A percentile compares a stretch with the other conserved stretches of the same genome.
Conservation (phyloP, 139 green algal genomes). For the Chlamydomonas incerta region DNA sequence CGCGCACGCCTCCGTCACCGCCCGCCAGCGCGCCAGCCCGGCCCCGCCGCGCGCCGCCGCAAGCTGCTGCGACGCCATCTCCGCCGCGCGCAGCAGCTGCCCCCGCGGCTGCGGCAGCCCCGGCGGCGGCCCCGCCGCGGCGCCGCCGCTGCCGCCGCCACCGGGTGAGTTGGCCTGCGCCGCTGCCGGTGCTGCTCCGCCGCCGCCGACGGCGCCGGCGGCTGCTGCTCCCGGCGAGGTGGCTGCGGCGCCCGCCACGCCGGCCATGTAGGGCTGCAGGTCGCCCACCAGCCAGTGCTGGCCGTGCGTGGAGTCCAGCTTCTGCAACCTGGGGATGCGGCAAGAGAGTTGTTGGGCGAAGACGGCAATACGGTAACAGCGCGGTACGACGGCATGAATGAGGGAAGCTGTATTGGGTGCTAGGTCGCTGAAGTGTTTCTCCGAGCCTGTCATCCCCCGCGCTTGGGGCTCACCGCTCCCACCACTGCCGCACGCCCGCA, state of each 20-base stretch:
- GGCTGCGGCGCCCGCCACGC: neutral
- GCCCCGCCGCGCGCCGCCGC: neutral
- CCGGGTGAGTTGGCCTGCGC: too few species aligned
- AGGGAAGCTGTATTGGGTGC: too few species aligned
- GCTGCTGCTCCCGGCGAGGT: neutral
- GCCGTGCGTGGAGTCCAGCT: conserved; percentile 22
- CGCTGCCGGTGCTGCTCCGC: too few species aligned
- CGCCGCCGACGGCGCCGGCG: too few species aligned
- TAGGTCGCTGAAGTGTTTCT: too few species aligned
- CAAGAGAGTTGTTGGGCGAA: too few species aligned
- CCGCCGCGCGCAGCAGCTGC: neutral
- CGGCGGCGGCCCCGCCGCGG: neutral
- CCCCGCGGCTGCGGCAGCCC: conserved; percentile 21
- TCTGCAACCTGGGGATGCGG: conserved; percentile 17
- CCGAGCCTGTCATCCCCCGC: too few species aligned
- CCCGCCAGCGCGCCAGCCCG: neutral
- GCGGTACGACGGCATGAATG: too few species aligned
- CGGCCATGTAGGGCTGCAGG: conserved; percentile 8
- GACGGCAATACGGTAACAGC: too few species aligned
- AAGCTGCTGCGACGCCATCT: neutral
- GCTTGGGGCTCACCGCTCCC: conserved; percentile 14
- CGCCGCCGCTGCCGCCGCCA: neutral
- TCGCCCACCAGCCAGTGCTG: conserved; percentile 35
- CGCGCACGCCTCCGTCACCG: neutral
- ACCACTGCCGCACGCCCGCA: conserved; percentile 6